phyloP scores from a whole-genome alignment of 495 filamentous ascomycete genomes.

The Penicillium ucsense region DNA sequence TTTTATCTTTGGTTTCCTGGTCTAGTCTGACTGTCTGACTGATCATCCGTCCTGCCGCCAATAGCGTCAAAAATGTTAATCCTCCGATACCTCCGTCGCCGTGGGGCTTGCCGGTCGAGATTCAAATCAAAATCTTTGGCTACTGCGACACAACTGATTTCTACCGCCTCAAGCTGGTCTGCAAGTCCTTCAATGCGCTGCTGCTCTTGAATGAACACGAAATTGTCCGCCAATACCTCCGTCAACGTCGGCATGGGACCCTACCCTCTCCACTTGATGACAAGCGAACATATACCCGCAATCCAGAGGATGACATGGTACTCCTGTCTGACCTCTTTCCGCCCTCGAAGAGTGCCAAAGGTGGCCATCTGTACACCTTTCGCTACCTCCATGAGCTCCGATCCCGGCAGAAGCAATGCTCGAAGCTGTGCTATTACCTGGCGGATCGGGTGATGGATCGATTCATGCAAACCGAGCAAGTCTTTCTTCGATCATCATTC shows the following conservation, averaged over 20 bases:
- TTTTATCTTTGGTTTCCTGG: background rate
- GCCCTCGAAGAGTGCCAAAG: constrained; percentile 33
- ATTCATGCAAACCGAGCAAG: constrained; percentile 23
- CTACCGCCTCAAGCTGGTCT: constrained; percentile 30
- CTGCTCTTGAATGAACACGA: constrained; percentile 29
- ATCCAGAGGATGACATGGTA: constrained; percentile 36
- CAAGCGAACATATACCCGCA: constrained; percentile 33
- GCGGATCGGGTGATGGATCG: constrained; percentile 37
- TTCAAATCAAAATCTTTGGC: constrained; percentile 37
- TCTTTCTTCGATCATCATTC: constrained; percentile 24
- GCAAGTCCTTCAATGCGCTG: constrained; percentile 28
- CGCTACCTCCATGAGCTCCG: constrained; percentile 30
- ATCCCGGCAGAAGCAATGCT: constrained; percentile 31
- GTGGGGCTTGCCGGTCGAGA: constrained; percentile 37
- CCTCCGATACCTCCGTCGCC: constrained; percentile 16
- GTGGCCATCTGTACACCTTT: constrained; percentile 37
- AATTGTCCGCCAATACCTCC: constrained; percentile 35
- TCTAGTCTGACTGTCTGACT: background rate
- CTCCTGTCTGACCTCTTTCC: constrained; percentile 39
- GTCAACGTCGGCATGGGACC: constrained; percentile 36
- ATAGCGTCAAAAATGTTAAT: constrained; percentile 7
- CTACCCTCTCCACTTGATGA: constrained; percentile 33
- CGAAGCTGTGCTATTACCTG: constrained; percentile 32
- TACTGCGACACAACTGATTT: constrained; percentile 32
- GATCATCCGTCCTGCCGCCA: background rate